phyloP scores from a whole-genome alignment of 306 rosid genomes.

The Cicer judaicum region DNA sequence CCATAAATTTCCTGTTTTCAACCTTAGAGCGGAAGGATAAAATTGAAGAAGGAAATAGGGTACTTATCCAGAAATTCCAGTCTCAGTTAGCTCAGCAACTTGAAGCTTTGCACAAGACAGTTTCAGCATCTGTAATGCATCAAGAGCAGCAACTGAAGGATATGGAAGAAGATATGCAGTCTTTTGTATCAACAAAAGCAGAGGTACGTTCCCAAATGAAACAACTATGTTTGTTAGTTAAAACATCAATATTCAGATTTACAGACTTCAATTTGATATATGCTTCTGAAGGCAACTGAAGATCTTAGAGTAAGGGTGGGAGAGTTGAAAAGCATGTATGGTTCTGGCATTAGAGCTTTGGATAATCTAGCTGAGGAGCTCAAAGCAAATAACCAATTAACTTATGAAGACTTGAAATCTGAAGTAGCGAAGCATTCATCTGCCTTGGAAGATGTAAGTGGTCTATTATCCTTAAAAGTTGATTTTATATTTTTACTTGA shows the following conservation, averaged over 20 bases:
- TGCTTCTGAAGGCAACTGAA: conserved; percentile 79
- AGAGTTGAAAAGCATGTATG: conserved; percentile 75
- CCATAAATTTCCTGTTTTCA: conserved; percentile 38
- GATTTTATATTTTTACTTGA: not conserved
- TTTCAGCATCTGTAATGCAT: conserved; percentile 86
- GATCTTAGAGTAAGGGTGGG: conserved; percentile 78
- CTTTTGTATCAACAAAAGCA: conserved; percentile 81
- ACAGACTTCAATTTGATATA: conserved; percentile 34
- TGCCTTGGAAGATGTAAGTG: conserved; percentile 84
- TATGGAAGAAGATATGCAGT: conserved; percentile 95
- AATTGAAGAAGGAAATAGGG: conserved; percentile 81
- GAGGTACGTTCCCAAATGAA: conserved; percentile 58
- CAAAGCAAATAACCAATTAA: conserved; percentile 79
- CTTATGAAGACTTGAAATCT: conserved; percentile 76
- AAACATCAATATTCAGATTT: conserved; percentile 31
- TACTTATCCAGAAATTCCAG: conserved; percentile 77
- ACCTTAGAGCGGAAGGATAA: conserved; percentile 83
- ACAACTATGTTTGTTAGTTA: conserved; percentile 31
- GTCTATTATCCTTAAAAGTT: conserved; percentile 22
- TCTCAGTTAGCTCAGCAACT: conserved; percentile 89
- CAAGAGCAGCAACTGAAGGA: conserved; percentile 87
- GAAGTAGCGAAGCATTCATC: conserved; percentile 94
- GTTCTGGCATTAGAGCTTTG: conserved; percentile 83
- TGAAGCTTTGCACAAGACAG: conserved; percentile 89
- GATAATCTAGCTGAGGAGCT: conserved; percentile 84